Conservation (phyloP, 1,284 basidiomycete genomes). For the Afroboletus lepidellus region DNA sequence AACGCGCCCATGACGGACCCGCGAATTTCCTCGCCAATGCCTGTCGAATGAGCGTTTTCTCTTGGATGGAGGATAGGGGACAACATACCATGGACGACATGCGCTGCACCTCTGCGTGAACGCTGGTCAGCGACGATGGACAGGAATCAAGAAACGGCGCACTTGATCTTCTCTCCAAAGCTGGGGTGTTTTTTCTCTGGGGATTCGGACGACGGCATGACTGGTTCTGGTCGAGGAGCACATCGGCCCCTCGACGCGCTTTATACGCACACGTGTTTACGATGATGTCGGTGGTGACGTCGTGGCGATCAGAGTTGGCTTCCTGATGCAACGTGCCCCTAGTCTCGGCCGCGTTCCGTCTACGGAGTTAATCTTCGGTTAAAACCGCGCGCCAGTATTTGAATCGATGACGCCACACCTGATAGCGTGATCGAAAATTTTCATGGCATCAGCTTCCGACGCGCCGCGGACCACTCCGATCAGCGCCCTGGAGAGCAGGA, state of each 20-base stretch:
- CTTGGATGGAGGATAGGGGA: not conserved
- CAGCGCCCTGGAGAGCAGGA: not conserved
- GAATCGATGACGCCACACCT: not conserved
- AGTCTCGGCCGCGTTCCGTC: not conserved
- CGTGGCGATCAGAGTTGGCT: slow-evolving; percentile 9
- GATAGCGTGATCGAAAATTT: slow-evolving; percentile 14
- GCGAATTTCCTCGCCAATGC: slow-evolving; percentile 33
- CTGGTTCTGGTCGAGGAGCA: not conserved
- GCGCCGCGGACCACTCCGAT: no score
- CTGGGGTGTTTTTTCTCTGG: slow-evolving; percentile 1
- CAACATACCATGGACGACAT: slow-evolving; percentile 24
- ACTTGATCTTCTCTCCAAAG: slow-evolving; percentile 24
- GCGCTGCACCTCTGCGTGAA: slow-evolving; percentile 24
- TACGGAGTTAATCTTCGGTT: slow-evolving; percentile 3
- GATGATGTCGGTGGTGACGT: slow-evolving; percentile 26
- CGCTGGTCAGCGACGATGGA: not conserved
- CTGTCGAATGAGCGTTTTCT: slow-evolving; percentile 13
- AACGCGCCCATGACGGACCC: slow-evolving; percentile 31
- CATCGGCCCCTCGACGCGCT: no score
- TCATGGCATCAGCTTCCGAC: not conserved
- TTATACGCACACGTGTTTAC: slow-evolving; percentile 14
- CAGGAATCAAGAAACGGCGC: not conserved
- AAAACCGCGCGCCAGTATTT: slow-evolving; percentile 3
- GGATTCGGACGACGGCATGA: slow-evolving; percentile 16
- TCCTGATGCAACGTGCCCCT: slow-evolving; percentile 17